Evolutionary conservation across 176 grass and related monocot species (phyloP), one percentile per base, ranked within the genome.

Genomic region (Lolium perenne): DNA sequence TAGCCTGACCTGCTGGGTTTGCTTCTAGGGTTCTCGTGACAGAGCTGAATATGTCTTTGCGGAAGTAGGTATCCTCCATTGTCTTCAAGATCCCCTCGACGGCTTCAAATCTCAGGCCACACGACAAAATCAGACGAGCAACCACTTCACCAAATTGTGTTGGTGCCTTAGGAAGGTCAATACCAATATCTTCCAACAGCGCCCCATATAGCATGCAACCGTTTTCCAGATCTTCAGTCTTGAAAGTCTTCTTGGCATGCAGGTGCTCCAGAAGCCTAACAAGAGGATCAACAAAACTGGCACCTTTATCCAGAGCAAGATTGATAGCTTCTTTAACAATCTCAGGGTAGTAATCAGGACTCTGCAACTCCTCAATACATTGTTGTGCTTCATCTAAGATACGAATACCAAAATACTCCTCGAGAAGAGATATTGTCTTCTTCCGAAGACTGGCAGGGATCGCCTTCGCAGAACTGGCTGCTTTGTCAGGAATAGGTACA

Each of bases 281-380:
- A 29, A 99, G 83, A 23, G 94, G 90, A 58, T 96, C 94, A 48
- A 96, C 71, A 76, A 76, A 96, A 79, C 68, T 81, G 6, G 79
- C 35, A 14, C 97, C 97, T 65, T 99, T 96, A 40, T 99, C 92
- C 7, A 99, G 76, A 65, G 92, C 97, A 62, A 94, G 66, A 86
- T 96, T 94, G 56, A 96, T 90, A 29, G 97, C 94, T 91, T 99
- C 97, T 85, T 93, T 94, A 78, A 99, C 94, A 87, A 99, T 66
- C 83, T 99, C 92, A 50, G 94, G 88, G 76, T 99, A 79, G 80
- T 93, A 93, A 25, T 64, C 88, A 81, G 90, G 90, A 55, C 80
- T 90, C 58, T 94, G 84, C 41, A 99, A 78, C 87, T 99, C 97
- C 92, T 99, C 97, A 2, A 99, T 85, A 81, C 97, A 99, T 82